A percentile compares a stretch with the other conserved stretches of the same genome.
Conservation (phyloP, 352 stramenopile genomes). For the Pythium sukuiense region DNA sequence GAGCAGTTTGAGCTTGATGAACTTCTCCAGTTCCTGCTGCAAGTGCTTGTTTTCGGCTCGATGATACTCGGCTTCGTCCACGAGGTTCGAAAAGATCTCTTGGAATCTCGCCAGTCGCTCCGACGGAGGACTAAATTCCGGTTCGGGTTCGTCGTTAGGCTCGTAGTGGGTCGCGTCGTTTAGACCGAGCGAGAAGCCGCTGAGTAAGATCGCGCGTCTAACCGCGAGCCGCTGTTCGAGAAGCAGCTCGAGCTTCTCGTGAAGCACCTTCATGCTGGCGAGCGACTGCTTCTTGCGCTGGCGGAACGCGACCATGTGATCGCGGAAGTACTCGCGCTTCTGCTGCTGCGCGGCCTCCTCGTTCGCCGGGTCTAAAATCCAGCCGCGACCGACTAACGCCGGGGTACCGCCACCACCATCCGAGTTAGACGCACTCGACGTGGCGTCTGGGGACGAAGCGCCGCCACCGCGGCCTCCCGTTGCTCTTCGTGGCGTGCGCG, state of each 20-base stretch:
- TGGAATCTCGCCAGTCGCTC: conserved; percentile 10
- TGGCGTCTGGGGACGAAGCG: neutral
- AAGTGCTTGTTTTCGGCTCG: conserved; percentile 12
- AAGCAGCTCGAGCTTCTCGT: conserved; percentile 18
- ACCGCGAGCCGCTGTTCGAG: conserved; percentile 9
- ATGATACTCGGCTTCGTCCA: conserved; percentile 19
- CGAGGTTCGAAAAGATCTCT: conserved; percentile 11
- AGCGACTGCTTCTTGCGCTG: conserved; percentile 24
- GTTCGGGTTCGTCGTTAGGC: neutral
- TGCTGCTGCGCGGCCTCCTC: neutral
- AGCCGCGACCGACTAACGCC: neutral
- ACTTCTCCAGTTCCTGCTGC: conserved; percentile 10
- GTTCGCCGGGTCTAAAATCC: neutral
- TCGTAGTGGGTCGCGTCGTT: neutral
- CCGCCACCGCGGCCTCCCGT: neutral
- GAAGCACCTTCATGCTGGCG: conserved; percentile 10
- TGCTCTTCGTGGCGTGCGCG: neutral
- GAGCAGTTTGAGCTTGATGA: conserved; percentile 18
- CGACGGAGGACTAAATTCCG: neutral
- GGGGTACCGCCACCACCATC: neutral
- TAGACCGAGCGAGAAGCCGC: conserved; percentile 8
- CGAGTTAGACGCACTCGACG: neutral
- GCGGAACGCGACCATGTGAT: conserved; percentile 25
- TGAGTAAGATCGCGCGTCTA: conserved; percentile 18
- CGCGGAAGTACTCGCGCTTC: conserved; percentile 24